These are phyloP conservation scores for Jackrogersella multiformis DNA, from an alignment of 495 filamentous ascomycete species.

Conservation along the genomic window DNA sequence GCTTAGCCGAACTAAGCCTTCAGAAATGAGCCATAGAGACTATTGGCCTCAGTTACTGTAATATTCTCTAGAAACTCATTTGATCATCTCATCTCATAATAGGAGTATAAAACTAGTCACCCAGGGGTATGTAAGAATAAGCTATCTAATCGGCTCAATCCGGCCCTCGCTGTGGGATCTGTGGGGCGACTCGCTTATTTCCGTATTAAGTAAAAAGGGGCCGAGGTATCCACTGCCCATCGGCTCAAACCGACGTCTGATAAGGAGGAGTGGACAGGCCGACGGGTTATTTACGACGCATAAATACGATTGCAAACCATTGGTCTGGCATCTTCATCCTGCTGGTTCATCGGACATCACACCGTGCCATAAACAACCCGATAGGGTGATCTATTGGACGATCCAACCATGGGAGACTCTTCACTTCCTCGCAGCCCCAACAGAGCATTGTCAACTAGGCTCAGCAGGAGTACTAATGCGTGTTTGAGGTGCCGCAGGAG, in stretches of 20 bases:
- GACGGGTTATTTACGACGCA: not conserved
- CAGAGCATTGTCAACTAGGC: slow-evolving; percentile 15
- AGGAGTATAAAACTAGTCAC: no score
- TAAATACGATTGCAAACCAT: not conserved
- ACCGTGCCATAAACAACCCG: not conserved
- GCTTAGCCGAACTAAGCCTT: not conserved
- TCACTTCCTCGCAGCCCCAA: slow-evolving; percentile 20
- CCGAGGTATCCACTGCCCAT: no score
- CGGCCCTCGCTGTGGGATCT: no score
- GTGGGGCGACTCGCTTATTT: no score
- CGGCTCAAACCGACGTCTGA: not conserved
- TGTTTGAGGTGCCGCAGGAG: slow-evolving; percentile 26
- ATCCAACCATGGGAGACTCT: slow-evolving; percentile 23
- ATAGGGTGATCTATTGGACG: not conserved
- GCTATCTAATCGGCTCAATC: not conserved
- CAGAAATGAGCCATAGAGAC: not conserved
- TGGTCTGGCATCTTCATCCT: not conserved
- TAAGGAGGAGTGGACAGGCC: no score
- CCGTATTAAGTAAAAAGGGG: no score
- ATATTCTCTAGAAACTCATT: no score
- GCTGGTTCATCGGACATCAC: not conserved
- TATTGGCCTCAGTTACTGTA: no score
- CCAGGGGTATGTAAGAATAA: no score
- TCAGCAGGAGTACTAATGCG: slow-evolving; percentile 30
- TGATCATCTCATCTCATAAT: no score